Conservation (phyloP, 768 basidiomycete genomes). For the Mycena chlorophos region DNA sequence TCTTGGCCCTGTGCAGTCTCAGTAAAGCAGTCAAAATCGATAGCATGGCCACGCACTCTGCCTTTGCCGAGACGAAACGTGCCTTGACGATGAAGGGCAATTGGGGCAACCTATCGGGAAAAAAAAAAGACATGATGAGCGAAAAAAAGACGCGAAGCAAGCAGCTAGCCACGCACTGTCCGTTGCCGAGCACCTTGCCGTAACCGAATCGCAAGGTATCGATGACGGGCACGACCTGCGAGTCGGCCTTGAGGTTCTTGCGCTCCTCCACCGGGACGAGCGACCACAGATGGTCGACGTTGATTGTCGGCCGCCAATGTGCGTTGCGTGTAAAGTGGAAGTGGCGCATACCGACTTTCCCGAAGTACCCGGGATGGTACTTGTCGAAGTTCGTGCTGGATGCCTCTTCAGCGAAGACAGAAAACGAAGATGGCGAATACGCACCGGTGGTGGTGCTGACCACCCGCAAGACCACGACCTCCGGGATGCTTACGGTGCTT, state of each 20-base stretch:
- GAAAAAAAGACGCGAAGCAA: background rate
- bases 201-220: conserved; percentile 84
- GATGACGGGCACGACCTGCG: conserved; percentile 91
- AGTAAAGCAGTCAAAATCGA: conserved; percentile 8
- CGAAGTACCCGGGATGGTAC: conserved; percentile 99
- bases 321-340: conserved; percentile 93
- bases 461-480: conserved; percentile 99
- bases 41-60: conserved; percentile 55
- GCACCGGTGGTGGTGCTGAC: conserved; percentile 97
- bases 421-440: conserved; percentile 30
- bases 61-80: conserved; percentile 86
- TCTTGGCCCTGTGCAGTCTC: conserved; percentile 54
- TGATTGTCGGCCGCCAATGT: conserved; percentile 94
- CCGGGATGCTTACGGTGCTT: conserved; percentile 99
- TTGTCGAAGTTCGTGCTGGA: conserved; percentile 93
- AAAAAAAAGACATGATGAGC: too few species aligned
- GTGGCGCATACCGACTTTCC: conserved; percentile 99
- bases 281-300: conserved; percentile 96
- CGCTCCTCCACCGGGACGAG: conserved; percentile 87
- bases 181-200: conserved; percentile 94
- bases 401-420: background rate
- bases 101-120: conserved; percentile 65
- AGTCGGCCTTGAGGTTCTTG: conserved; percentile 67
- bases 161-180: conserved; percentile 55
- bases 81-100: conserved; percentile 98